A percentile compares a stretch with the other conserved stretches of the same genome.
phyloP scores from a whole-genome alignment of 2,329 filamentous ascomycete species.

The Berkeleyomyces basicola region DNA sequence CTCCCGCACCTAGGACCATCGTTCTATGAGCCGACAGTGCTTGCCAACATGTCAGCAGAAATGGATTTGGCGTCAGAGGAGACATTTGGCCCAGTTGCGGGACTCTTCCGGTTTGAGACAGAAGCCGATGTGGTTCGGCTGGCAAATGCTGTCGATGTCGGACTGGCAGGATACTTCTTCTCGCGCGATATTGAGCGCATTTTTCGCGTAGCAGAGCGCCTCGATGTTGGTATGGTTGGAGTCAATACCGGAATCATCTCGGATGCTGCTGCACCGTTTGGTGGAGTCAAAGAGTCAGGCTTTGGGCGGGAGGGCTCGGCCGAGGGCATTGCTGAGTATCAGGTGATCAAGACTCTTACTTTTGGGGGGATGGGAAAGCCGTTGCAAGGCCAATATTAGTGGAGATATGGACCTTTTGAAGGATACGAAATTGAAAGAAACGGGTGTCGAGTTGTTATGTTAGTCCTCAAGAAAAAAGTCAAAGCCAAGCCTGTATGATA shows the following conservation, averaged over 20 bases:
- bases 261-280: slow-evolving; percentile 46
- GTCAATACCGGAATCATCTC: slow-evolving; percentile 59
- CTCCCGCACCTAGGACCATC: slow-evolving; percentile 60
- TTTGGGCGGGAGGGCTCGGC: slow-evolving; percentile 65
- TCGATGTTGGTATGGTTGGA: slow-evolving; percentile 79
- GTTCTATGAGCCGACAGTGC: slow-evolving; percentile 81
- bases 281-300: slow-evolving; percentile 68
- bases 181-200: slow-evolving; percentile 45
- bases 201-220: slow-evolving; percentile 44
- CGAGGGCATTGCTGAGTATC: slow-evolving; percentile 64
- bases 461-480: too few species aligned
- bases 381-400: slow-evolving; percentile 25
- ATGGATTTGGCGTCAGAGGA: slow-evolving; percentile 81
- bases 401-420: neutral
- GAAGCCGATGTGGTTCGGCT: slow-evolving; percentile 76
- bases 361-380: slow-evolving; percentile 38
- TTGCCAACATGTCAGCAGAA: slow-evolving; percentile 67
- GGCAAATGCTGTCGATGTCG: slow-evolving; percentile 71
- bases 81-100: slow-evolving; percentile 89
- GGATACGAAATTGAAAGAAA: neutral
- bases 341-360: slow-evolving; percentile 49
- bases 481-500: too few species aligned
- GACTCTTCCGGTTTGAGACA: slow-evolving; percentile 72
- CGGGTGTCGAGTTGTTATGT: neutral
- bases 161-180: slow-evolving; percentile 90